These are phyloP conservation scores for Dentipellis fragilis DNA, from an alignment of 768 basidiomycete genomes.

Conservation along the genomic window DNA sequence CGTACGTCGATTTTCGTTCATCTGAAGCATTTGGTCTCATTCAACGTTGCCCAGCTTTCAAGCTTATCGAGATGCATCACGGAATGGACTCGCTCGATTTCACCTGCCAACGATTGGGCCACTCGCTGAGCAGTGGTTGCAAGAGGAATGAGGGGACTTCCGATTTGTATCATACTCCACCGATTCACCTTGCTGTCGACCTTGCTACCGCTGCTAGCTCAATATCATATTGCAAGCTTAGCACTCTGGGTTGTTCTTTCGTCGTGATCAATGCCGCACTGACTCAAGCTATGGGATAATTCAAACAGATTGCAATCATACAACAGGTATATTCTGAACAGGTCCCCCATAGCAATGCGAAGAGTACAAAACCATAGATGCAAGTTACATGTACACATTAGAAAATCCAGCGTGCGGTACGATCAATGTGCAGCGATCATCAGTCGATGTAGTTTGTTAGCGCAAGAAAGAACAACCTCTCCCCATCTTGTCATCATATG, in stretches of 20 bases:
- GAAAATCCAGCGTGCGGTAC: slow-evolving; percentile 13
- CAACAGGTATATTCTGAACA: slow-evolving; percentile 4
- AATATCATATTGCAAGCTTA: background rate
- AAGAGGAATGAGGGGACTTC: slow-evolving; percentile 36
- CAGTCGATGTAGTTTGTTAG: slow-evolving; percentile 16
- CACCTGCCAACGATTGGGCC: slow-evolving; percentile 54
- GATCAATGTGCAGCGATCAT: slow-evolving; percentile 21
- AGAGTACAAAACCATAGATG: slow-evolving; percentile 15
- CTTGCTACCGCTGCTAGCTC: background rate
- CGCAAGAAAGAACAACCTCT: slow-evolving; percentile 13
- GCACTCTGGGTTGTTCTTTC: no score
- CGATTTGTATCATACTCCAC: background rate
- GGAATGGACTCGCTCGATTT: slow-evolving; percentile 42
- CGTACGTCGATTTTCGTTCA: slow-evolving; percentile 30
- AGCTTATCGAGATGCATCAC: slow-evolving; percentile 44
- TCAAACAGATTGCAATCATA: background rate
- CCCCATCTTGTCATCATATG: slow-evolving; percentile 4
- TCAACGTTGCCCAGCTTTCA: slow-evolving; percentile 24
- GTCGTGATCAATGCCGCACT: no score
- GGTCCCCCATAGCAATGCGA: slow-evolving; percentile 15
- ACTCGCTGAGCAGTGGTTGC: slow-evolving; percentile 60
- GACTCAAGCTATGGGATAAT: no score
- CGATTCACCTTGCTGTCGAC: background rate
- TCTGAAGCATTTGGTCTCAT: background rate
- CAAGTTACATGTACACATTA: slow-evolving; percentile 11